Percentiles rank a stretch among this genome's conserved stretches.
Conservation (phyloP, 2,329 filamentous ascomycete genomes). For the Raffaelea arxii region DNA sequence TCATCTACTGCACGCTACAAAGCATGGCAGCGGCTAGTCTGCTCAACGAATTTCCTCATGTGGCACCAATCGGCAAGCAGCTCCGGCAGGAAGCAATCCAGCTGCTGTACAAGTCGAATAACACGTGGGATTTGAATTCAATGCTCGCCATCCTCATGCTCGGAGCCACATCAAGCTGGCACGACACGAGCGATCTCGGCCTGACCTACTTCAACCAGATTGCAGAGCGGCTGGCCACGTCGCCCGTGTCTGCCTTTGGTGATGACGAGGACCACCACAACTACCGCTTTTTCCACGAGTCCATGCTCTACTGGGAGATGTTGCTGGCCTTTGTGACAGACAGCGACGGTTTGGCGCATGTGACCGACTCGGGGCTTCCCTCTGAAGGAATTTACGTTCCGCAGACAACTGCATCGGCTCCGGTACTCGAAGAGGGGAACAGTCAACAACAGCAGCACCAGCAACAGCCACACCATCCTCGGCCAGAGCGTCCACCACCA, state of each 20-base stretch:
- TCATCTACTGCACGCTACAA: slow-evolving; percentile 45
- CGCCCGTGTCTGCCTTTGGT: slow-evolving; percentile 18
- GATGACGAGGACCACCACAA: slow-evolving; percentile 25
- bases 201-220: slow-evolving; percentile 40
- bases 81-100: slow-evolving; percentile 43
- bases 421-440: not conserved
- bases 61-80: slow-evolving; percentile 37
- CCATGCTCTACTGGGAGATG: slow-evolving; percentile 50
- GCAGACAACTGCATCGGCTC: too few species aligned
- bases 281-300: slow-evolving; percentile 40
- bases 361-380: slow-evolving; percentile 15
- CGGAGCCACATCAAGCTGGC: slow-evolving; percentile 44
- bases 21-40: slow-evolving; percentile 49
- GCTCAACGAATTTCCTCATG: slow-evolving; percentile 42
- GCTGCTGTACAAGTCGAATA: slow-evolving; percentile 36
- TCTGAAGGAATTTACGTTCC: not conserved
- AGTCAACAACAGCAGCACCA: not conserved
- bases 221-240: slow-evolving; percentile 24
- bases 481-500: not conserved
- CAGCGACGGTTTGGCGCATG: slow-evolving; percentile 24
- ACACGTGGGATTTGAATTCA: slow-evolving; percentile 34
- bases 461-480: not conserved
- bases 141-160: slow-evolving; percentile 43
- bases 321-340: slow-evolving; percentile 43
- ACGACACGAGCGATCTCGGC: slow-evolving; percentile 40